phyloP scores from a whole-genome alignment of 805 yeast species.

The Hanseniaspora jakobsenii region DNA sequence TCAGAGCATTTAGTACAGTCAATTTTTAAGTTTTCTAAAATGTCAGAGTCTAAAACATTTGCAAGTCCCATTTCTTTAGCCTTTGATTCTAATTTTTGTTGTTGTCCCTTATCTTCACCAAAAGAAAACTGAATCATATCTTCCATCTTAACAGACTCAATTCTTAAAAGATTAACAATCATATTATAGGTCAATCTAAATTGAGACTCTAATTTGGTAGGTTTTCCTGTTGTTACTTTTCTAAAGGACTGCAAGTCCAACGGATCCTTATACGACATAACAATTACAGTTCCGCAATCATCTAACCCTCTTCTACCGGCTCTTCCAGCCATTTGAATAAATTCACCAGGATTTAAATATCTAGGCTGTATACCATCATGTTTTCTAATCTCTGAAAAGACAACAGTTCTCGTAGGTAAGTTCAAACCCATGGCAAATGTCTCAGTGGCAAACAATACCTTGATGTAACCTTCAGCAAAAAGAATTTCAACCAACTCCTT shows the following conservation, averaged over 20 bases:
- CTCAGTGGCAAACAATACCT: constrained; percentile 91
- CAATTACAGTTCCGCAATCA: constrained; percentile 83
- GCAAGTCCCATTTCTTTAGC: constrained; percentile 27
- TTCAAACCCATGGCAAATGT: constrained; percentile 98
- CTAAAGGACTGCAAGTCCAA: constrained; percentile 48
- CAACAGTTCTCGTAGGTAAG: constrained; percentile 91
- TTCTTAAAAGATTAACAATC: constrained; percentile 82
- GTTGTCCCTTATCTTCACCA: constrained; percentile 78
- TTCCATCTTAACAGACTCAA: constrained; percentile 91
- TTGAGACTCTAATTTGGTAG: constrained; percentile 82
- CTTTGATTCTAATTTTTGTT: constrained; percentile 33
- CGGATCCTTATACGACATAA: constrained; percentile 71
- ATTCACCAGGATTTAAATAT: constrained; percentile 84
- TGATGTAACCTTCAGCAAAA: constrained; percentile 74
- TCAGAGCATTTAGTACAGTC: constrained; percentile 26
- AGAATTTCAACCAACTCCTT: constrained; percentile 87
- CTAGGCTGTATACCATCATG: constrained; percentile 83
- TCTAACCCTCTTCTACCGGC: constrained; percentile 98
- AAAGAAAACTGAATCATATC: constrained; percentile 96
- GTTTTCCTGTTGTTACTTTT: constrained; percentile 74
- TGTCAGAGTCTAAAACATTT: constrained; percentile 14
- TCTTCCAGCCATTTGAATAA: constrained; percentile 97
- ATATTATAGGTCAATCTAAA: constrained; percentile 90
- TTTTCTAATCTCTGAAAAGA: constrained; percentile 71
- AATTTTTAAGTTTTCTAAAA: constrained; percentile 7